Base-by-base conservation (phyloP, 2,329 filamentous ascomycete genomes). In the Chalaropsis ovoidea region DNA sequence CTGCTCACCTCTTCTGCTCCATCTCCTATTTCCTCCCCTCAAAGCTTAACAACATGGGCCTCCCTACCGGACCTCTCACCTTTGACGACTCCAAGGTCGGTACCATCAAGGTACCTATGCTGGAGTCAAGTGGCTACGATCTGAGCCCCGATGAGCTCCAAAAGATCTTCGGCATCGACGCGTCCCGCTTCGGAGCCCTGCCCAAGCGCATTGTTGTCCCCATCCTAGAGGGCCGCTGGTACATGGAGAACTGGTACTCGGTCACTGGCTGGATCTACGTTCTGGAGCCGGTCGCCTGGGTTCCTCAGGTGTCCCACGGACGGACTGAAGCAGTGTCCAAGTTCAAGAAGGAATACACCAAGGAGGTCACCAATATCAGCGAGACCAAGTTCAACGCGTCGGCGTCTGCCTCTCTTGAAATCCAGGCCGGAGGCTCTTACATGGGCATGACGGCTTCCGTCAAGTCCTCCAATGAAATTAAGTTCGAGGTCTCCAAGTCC, bases 261-360 rank as follows among this genome's bases (percentile, higher is more conserved):
- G 45, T 49, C 45, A 49, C 45, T 49, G 45, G 45, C n/a, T 49
- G n/a, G 45, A 49, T 49, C 45, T 49, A 49, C 13, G 45, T 49
- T 22, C 45, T 49, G 17, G 45, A 49, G 45, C 45, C 45, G 7
- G 45, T 49, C 8, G 45, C 45, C 17, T 49, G 45, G 45, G 45
- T 22, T 22, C 45, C 45, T 8, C 45, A 22, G n/a, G 45, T 49
- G 5, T 49, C 17, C 6, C 45, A 49, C 11, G 45, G 45, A n/a
- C 45, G 45, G 5, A 49, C 45, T 22, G 45, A 49, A 22, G 17
- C 45, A 22, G 45, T 49, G 19, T 49, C 45, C 45, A n/a, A 49
- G 45, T n/a, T 49, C 45, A 49, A 22, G 45, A 49, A 49, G 45
- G 19, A 49, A n/a, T 49, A 49, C 45, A 22, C n/a, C 3, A 49